Evolutionary conservation across 805 yeast genomes (phyloP).

Genomic region (Komagataella populi): DNA sequence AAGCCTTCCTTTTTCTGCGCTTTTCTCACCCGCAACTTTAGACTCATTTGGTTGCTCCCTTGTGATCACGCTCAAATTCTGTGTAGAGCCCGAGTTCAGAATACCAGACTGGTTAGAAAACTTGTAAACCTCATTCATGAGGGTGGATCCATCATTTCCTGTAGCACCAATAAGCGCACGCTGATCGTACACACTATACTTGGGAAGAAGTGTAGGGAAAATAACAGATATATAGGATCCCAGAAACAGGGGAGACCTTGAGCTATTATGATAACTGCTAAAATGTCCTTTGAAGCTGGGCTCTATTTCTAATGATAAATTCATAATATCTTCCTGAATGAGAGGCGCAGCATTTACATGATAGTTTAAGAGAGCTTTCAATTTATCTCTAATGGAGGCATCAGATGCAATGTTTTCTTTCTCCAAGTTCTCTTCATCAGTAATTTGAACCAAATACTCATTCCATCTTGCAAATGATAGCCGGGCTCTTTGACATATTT

Average conservation of each 20-base stretch:
- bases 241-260: conserved; percentile 40
- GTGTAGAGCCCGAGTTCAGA: conserved; percentile 2
- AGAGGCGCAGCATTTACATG: conserved; percentile 27
- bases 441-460: conserved; percentile 41
- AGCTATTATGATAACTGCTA: conserved; percentile 24
- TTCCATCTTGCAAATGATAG: conserved; percentile 78
- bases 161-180: conserved; percentile 40
- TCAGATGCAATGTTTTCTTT: neutral
- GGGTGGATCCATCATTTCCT: conserved; percentile 17
- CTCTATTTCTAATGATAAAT: conserved; percentile 48
- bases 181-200: conserved; percentile 43
- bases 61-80: neutral
- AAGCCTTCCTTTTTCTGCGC: neutral
- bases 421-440: conserved; percentile 24
- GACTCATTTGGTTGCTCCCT: neutral
- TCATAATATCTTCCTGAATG: conserved; percentile 43
- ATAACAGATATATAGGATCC: conserved; percentile 56
- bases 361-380: conserved; percentile 27
- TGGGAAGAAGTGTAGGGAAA: conserved; percentile 43
- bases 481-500: conserved; percentile 51
- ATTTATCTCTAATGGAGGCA: conserved; percentile 1
- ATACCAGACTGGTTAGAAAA: conserved; percentile 7
- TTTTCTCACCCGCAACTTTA: neutral
- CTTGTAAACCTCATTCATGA: conserved; percentile 11
- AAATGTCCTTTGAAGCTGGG: conserved; percentile 38